Conservation (phyloP, 1,284 basidiomycete species). For the Fomitiporia mediterranea region DNA sequence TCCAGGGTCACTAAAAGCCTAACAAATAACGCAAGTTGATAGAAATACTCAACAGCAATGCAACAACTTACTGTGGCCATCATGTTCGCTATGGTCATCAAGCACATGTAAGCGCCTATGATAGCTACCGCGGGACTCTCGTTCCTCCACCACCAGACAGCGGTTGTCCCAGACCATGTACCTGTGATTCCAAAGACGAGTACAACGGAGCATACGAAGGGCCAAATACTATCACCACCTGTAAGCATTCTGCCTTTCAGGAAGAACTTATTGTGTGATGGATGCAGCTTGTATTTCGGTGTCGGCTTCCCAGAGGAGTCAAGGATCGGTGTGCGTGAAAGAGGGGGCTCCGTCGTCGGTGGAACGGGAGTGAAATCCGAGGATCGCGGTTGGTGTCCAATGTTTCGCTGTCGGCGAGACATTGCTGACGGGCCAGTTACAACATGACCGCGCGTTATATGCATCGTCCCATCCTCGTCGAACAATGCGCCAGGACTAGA, state of each 20-base stretch:
- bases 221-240: constrained; percentile 80
- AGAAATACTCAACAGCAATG: not conserved
- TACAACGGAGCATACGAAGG: constrained; percentile 62
- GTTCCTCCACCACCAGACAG: constrained; percentile 82
- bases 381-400: not conserved
- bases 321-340: constrained; percentile 11
- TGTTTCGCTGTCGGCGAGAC: constrained; percentile 8
- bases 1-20: constrained; percentile 84
- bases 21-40: constrained; percentile 20
- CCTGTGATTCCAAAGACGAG: constrained; percentile 66
- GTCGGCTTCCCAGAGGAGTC: constrained; percentile 34
- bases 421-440: not conserved
- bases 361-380: constrained; percentile 15
- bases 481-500: constrained; percentile 4
- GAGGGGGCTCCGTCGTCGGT: constrained; percentile 1
- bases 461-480: constrained; percentile 17
- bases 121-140: constrained; percentile 69
- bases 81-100: constrained; percentile 75
- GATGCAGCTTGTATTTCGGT: constrained; percentile 57
- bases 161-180: constrained; percentile 80
- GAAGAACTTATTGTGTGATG: constrained; percentile 74
- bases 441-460: constrained; percentile 5
- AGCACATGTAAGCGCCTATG: constrained; percentile 73
- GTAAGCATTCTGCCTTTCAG: constrained; percentile 67
- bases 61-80: constrained; percentile 60